phyloP scores from a whole-genome alignment of 257 asterid genomes.

The Capsicum pubescens region DNA sequence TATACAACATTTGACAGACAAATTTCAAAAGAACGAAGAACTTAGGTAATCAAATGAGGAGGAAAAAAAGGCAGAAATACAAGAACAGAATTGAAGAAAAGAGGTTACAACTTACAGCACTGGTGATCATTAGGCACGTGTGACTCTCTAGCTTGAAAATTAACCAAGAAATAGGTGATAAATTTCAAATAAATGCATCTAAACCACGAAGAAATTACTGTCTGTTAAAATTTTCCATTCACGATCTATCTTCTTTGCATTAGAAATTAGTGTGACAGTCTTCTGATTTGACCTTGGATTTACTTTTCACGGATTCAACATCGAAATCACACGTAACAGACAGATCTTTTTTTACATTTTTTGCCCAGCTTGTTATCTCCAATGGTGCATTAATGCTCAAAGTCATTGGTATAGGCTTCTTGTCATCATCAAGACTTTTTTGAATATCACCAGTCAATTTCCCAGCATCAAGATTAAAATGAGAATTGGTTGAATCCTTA shows the following conservation, averaged over 20 bases:
- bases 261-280: conserved; percentile 47
- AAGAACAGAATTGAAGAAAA: conserved; percentile 6
- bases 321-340: conserved; percentile 52
- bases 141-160: neutral
- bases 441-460: conserved; percentile 32
- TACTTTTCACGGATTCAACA: conserved; percentile 45
- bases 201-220: neutral
- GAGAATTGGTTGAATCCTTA: conserved; percentile 23
- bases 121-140: neutral
- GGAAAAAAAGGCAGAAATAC: neutral
- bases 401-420: conserved; percentile 41
- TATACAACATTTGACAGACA: neutral
- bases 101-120: neutral
- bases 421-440: conserved; percentile 34
- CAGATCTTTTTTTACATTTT: conserved; percentile 33
- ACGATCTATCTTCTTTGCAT: neutral
- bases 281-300: conserved; percentile 43
- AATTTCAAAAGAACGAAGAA: neutral
- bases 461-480: conserved; percentile 37
- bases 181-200: neutral
- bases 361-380: conserved; percentile 52
- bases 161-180: neutral
- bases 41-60: neutral
- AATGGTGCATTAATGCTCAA: conserved; percentile 41
- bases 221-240: neutral